A percentile compares a stretch with the other conserved stretches of the same genome.
Evolutionary conservation across 164 flowering plant genomes (phyloP).

Genomic region (Paratinospora sagittata): DNA sequence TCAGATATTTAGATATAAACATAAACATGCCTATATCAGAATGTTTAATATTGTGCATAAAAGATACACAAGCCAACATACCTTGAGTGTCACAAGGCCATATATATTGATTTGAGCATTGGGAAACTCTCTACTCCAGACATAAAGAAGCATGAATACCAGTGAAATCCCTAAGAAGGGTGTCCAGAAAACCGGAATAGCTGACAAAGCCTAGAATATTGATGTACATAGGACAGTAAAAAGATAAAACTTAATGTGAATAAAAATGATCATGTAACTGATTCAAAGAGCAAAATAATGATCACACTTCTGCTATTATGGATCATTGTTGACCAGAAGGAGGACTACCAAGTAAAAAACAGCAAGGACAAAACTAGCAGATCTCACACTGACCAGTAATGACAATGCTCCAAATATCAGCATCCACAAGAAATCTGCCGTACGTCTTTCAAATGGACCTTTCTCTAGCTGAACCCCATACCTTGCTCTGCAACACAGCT

Average conservation of each 20-base stretch:
- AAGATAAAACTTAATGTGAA: neutral
- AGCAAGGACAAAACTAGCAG: neutral
- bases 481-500: conserved; percentile 53
- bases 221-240: neutral
- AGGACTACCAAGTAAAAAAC: neutral
- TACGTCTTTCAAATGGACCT: conserved; percentile 81
- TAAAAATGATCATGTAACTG: neutral
- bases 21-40: neutral
- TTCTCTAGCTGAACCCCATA: conserved; percentile 91
- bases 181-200: conserved; percentile 40
- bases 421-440: conserved; percentile 99
- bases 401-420: conserved; percentile 78
- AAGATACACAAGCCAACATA: conserved; percentile 12
- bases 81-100: conserved; percentile 63
- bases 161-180: conserved; percentile 63
- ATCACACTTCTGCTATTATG: neutral
- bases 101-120: conserved; percentile 70
- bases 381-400: conserved; percentile 49
- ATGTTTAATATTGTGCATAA: neutral
- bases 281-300: neutral
- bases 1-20: neutral
- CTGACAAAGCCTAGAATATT: conserved; percentile 26
- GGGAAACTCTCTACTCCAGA: conserved; percentile 90
- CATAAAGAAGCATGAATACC: conserved; percentile 82
- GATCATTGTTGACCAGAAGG: neutral